Conservation (phyloP, 148 eudicot genomes). For the Camellia lanceoleosa region DNA sequence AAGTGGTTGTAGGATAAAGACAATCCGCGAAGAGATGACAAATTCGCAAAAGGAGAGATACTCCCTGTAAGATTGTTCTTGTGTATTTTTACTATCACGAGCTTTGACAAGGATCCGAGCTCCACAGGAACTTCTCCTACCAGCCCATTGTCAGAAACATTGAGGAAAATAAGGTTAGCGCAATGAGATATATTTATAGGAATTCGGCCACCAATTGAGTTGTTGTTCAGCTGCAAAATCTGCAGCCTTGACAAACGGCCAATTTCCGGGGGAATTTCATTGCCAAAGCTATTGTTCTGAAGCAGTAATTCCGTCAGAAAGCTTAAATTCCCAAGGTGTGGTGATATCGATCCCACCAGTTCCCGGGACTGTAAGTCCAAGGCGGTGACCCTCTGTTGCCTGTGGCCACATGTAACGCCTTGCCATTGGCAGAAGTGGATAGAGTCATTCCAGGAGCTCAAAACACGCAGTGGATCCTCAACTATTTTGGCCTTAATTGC, state of each 20-base stretch:
- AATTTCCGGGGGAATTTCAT: background rate
- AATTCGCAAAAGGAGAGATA: too few relatives aligned
- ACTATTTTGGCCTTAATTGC: too few relatives aligned
- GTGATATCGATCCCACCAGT: background rate
- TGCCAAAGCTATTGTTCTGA: background rate
- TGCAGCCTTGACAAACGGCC: background rate
- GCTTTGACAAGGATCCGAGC: conserved; percentile 7
- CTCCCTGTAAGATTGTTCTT: too few relatives aligned
- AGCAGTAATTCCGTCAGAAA: background rate
- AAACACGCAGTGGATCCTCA: too few relatives aligned
- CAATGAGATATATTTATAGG: conserved; percentile 11
- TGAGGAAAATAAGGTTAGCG: background rate
- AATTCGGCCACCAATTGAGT: conserved; percentile 6
- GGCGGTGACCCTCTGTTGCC: conserved; percentile 1
- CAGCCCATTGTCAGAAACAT: too few relatives aligned
- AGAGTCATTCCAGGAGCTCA: too few relatives aligned
- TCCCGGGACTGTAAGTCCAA: background rate
- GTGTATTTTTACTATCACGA: background rate
- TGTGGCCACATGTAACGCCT: background rate
- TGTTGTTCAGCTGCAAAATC: background rate
- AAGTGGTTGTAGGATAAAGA: too few relatives aligned
- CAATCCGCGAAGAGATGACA: too few relatives aligned
- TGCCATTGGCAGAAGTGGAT: background rate
- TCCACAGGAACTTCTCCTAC: too few relatives aligned
- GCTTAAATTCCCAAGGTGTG: background rate